Conservation (phyloP, 1,139 yeast species). For the Yamadazyma buinensis region DNA sequence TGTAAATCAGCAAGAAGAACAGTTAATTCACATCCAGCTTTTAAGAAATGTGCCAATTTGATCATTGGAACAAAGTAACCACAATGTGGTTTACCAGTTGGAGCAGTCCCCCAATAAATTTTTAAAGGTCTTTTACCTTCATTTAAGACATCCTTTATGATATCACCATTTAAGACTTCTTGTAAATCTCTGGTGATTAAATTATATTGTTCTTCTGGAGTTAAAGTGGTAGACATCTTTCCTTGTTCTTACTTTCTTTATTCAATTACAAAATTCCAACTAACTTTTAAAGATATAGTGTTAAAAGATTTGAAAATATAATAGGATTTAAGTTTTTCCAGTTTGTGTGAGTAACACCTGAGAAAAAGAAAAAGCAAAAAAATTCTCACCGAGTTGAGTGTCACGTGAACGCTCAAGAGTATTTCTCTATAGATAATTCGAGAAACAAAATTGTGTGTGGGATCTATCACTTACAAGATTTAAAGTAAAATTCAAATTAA, state of each 20-base stretch:
- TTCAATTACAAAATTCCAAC: no score
- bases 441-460: no score
- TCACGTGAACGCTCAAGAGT: no score
- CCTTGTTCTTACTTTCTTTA: no score
- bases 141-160: slow-evolving; percentile 80
- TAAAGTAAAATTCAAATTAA: no score
- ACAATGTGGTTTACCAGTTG: slow-evolving; percentile 96
- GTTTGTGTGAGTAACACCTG: no score
- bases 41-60: slow-evolving; percentile 88
- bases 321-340: no score
- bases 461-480: no score
- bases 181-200: slow-evolving; percentile 84
- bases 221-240: background rate
- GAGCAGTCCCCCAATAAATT: slow-evolving; percentile 86
- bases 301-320: no score
- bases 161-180: slow-evolving; percentile 86
- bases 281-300: no score
- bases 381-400: no score
- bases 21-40: slow-evolving; percentile 94
- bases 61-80: slow-evolving; percentile 99
- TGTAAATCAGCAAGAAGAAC: slow-evolving; percentile 95
- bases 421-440: background rate
- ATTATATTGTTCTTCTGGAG: slow-evolving; percentile 64
- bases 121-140: slow-evolving; percentile 77
- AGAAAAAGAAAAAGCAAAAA: no score